These are phyloP conservation scores for Curvularia verruculosa DNA, from an alignment of 2,329 filamentous ascomycete genomes.

Conservation along the genomic window DNA sequence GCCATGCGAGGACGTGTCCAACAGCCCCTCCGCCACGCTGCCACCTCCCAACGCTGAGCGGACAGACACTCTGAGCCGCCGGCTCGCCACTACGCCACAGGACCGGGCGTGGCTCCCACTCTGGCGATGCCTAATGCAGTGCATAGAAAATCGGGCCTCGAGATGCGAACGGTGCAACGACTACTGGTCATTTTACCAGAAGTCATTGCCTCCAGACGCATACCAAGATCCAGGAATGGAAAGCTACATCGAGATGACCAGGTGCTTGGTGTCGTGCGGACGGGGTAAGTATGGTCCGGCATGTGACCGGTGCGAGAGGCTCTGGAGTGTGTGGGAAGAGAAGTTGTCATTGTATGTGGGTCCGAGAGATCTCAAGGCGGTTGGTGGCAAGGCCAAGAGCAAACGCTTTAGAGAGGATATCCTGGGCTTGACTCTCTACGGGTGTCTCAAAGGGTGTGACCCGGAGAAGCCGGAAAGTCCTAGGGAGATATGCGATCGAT, in stretches of 20 bases:
- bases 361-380: background rate
- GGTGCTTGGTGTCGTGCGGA: background rate
- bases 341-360: no score
- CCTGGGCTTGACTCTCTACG: background rate
- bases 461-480: background rate
- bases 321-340: background rate
- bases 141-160: background rate
- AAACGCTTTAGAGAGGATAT: background rate
- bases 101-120: background rate
- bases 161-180: background rate
- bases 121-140: background rate
- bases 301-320: background rate
- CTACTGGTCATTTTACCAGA: background rate
- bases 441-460: background rate
- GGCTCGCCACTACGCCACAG: no score
- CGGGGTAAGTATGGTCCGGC: background rate
- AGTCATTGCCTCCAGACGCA: background rate
- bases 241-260: background rate
- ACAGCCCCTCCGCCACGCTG: background rate
- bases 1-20: background rate
- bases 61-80: background rate
- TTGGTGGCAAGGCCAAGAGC: background rate
- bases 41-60: background rate
- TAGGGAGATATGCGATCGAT: background rate
- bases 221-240: background rate